phyloP scores from a whole-genome alignment of 2,329 filamentous ascomycete genomes.

The Colletotrichum sidae region DNA sequence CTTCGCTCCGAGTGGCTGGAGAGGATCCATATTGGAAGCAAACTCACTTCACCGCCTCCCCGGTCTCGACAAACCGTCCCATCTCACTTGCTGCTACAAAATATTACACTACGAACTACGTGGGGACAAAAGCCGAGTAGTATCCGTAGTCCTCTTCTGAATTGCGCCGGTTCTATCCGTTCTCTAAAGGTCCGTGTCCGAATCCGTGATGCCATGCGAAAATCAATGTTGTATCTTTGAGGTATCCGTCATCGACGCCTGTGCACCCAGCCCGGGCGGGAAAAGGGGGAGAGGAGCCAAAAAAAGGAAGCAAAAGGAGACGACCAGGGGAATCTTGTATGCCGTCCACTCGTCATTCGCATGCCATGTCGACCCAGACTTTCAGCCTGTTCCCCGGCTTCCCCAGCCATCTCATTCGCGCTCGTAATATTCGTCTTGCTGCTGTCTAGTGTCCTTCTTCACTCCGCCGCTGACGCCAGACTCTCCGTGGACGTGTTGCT shows the following conservation, averaged over 20 bases:
- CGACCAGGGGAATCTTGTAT: conserved; percentile 14
- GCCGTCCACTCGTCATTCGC: conserved; percentile 12
- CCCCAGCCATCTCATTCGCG: conserved; percentile 19
- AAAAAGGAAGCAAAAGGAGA: background rate
- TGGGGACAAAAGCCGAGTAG: too few species aligned
- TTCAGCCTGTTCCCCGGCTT: background rate
- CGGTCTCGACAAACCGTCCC: background rate
- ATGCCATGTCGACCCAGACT: background rate
- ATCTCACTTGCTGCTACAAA: background rate
- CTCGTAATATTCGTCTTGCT: conserved; percentile 64
- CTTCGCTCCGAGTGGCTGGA: background rate
- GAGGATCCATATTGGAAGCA: conserved; percentile 14
- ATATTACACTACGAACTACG: background rate
- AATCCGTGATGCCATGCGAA: background rate
- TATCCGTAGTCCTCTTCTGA: too few species aligned
- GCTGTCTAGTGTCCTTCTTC: conserved; percentile 47
- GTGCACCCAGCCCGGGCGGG: too few species aligned
- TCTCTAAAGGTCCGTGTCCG: background rate
- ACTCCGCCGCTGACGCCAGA: conserved; percentile 54
- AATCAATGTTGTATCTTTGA: too few species aligned
- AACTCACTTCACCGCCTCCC: conserved; percentile 21
- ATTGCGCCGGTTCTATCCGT: background rate
- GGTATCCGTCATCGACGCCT: too few species aligned
- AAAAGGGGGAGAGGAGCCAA: too few species aligned
- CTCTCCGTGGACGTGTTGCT: conserved; percentile 60